Evolutionary conservation across 116 monocot species (phyloP), one percentile per base, ranked within the genome.

Genomic region (Papilionanthe hybrid): DNA sequence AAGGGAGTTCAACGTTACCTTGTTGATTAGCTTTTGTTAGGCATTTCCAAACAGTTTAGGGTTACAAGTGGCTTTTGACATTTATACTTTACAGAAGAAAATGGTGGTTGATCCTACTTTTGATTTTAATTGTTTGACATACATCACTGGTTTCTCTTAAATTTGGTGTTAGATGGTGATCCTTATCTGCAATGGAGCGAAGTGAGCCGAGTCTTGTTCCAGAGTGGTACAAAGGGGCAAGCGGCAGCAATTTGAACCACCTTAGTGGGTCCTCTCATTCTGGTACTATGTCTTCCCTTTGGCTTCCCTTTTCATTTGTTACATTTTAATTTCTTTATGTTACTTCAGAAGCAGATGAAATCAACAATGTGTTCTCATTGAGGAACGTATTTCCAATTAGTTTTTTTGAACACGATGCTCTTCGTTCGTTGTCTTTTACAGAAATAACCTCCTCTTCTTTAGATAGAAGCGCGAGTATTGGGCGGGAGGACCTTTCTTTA

Each of bases 151-250:
- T 71, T 12, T 15, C 37, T 29, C 5, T 42, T 73, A 43, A 44
- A 73, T 19, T 44, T 73, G 78, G 78, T 80, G 47, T 75, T 80
- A 78, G 79, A 93, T 88, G 76, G 85, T 93, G 90, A 80, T 90
- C 49, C 6, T 53, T 42, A 45, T 76, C 45, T 65, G 75, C 25
- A 53, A 96, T 96, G 96, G 92, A 89, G 45, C 88, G 87, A 86
- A 77, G 83, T 82, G 96, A 93, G 85, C 96, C 92, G 17, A 80
- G 88, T 17, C 75, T 96, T 68, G 86, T 86, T 71, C 96, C 96
- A 18, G 86, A 93, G 84, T 96, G 96, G 96, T 86, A 85, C 44
- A 87, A 82, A 83, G 81, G 80, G 76, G 25, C 86, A 23, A 79
- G 30, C 23, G 79, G 74, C 72, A 48, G 75, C 73, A 87, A 58